These are phyloP conservation scores for Aspergillus funiculosus DNA, from an alignment of 495 filamentous ascomycete genomes.

Conservation along the genomic window DNA sequence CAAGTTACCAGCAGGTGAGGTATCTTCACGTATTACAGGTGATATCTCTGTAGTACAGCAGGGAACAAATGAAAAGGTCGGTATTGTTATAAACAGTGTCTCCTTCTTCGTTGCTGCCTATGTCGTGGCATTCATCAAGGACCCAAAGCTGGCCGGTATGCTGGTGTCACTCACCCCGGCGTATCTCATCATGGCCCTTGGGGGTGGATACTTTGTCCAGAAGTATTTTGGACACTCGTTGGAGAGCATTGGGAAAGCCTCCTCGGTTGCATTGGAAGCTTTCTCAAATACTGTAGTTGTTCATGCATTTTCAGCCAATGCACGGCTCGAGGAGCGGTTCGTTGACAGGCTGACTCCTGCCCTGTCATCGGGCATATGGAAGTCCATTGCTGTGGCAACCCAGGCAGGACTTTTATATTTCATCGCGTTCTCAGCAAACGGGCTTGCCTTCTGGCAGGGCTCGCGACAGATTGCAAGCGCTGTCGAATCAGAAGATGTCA, in stretches of 20 bases:
- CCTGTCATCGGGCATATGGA: slow-evolving; percentile 50
- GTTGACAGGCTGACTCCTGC: slow-evolving; percentile 37
- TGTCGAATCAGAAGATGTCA: slow-evolving; percentile 35
- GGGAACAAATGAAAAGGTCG: slow-evolving; percentile 62
- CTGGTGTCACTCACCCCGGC: slow-evolving; percentile 56
- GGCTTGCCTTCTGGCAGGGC: slow-evolving; percentile 61
- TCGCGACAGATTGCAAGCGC: slow-evolving; percentile 48
- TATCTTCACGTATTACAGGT: slow-evolving; percentile 50
- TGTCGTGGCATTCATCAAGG: slow-evolving; percentile 57
- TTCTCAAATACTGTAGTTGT: slow-evolving; percentile 42
- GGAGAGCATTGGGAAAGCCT: slow-evolving; percentile 41
- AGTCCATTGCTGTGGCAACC: slow-evolving; percentile 48
- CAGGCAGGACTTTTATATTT: slow-evolving; percentile 60
- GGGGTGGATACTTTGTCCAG: slow-evolving; percentile 52
- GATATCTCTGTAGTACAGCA: slow-evolving; percentile 55
- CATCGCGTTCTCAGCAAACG: slow-evolving; percentile 57
- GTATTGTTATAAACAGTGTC: slow-evolving; percentile 51
- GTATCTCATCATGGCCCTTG: slow-evolving; percentile 57
- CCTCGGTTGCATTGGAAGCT: slow-evolving; percentile 43
- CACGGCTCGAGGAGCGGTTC: slow-evolving; percentile 47
- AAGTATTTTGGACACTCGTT: slow-evolving; percentile 49
- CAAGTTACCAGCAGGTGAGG: slow-evolving; percentile 46
- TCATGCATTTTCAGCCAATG: slow-evolving; percentile 43
- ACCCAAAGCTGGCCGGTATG: slow-evolving; percentile 36
- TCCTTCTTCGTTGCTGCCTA: slow-evolving; percentile 58